Conservation (phyloP, 2,329 filamentous ascomycete genomes). For the Nannizzia gypsea region DNA sequence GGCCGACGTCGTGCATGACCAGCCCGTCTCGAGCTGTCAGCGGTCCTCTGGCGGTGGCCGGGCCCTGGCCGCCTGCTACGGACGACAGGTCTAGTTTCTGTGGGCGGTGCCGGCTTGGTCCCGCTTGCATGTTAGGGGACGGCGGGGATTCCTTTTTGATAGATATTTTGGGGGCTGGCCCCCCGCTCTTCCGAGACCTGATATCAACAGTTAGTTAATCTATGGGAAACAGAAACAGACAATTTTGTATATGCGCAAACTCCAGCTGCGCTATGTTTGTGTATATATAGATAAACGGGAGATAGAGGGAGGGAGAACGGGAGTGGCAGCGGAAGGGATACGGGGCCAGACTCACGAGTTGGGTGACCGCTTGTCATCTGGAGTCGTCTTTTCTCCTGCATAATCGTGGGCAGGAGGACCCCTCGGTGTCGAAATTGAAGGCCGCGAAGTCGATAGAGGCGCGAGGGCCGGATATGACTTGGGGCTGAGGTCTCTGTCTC, state of each 20-base stretch:
- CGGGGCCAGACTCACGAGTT: constrained; percentile 35
- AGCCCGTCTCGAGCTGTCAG: constrained; percentile 69
- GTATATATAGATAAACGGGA: not conserved
- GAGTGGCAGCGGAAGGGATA: not conserved
- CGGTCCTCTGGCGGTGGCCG: constrained; percentile 54
- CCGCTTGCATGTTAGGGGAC: constrained; percentile 62
- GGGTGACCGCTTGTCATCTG: constrained; percentile 43
- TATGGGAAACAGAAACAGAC: not conserved
- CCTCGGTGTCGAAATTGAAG: constrained; percentile 26
- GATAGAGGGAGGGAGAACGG: too few species aligned
- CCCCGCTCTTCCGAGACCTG: constrained; percentile 28
- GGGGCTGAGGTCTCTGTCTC: constrained; percentile 32
- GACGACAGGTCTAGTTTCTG: constrained; percentile 37
- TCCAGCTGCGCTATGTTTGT: not conserved
- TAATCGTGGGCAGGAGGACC: constrained; percentile 23
- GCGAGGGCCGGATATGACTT: constrained; percentile 34
- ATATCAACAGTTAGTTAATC: not conserved
- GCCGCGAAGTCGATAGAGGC: constrained; percentile 25
- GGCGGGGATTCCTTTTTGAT: constrained; percentile 88
- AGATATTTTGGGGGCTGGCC: constrained; percentile 61
- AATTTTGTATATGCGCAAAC: not conserved
- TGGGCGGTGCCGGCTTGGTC: constrained; percentile 41
- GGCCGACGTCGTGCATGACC: constrained; percentile 80
- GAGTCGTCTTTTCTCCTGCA: constrained; percentile 26
- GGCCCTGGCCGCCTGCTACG: constrained; percentile 37